A percentile compares a stretch with the other conserved stretches of the same genome.
Conservation (phyloP, 1,284 basidiomycete species). For the Salmacisia buchloeana region DNA sequence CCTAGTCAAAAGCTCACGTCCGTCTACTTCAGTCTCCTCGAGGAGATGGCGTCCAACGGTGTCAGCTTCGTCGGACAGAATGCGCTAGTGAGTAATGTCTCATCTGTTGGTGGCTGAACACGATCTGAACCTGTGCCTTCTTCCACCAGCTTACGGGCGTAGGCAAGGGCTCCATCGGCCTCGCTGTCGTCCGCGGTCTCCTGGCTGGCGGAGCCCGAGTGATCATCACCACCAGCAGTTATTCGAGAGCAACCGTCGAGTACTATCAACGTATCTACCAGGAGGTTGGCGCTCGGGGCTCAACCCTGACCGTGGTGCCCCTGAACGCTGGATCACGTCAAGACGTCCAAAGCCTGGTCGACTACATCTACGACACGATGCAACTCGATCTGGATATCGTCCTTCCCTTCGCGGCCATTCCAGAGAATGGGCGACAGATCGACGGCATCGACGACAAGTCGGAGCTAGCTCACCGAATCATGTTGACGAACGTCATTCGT, state of each 20-base stretch:
- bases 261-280: slow-evolving; percentile 99
- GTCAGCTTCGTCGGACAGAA: slow-evolving; percentile 99
- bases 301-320: slow-evolving; percentile 90
- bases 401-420: slow-evolving; percentile 93
- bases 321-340: slow-evolving; percentile 98
- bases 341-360: slow-evolving; percentile 84
- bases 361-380: slow-evolving; percentile 93
- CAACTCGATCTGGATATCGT: slow-evolving; percentile 96
- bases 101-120: neutral
- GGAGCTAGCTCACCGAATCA: slow-evolving; percentile 90
- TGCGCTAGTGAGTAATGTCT: slow-evolving; percentile 58
- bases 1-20: slow-evolving; percentile 89
- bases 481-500: slow-evolving; percentile 74
- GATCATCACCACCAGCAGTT: slow-evolving; percentile 78
- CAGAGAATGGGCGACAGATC: slow-evolving; percentile 96
- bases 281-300: slow-evolving; percentile 85
- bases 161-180: slow-evolving; percentile 92
- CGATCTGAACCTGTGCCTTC: neutral
- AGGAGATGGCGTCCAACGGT: slow-evolving; percentile 95
- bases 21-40: slow-evolving; percentile 78
- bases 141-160: slow-evolving; percentile 75
- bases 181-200: slow-evolving; percentile 93
- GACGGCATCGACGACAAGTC: slow-evolving; percentile 94
- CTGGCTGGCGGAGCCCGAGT: slow-evolving; percentile 93
- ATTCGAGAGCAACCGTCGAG: slow-evolving; percentile 69